These are phyloP conservation scores for Fraxinus dipetala DNA, from an alignment of 305 asterid genomes.

Conservation along the genomic window DNA sequence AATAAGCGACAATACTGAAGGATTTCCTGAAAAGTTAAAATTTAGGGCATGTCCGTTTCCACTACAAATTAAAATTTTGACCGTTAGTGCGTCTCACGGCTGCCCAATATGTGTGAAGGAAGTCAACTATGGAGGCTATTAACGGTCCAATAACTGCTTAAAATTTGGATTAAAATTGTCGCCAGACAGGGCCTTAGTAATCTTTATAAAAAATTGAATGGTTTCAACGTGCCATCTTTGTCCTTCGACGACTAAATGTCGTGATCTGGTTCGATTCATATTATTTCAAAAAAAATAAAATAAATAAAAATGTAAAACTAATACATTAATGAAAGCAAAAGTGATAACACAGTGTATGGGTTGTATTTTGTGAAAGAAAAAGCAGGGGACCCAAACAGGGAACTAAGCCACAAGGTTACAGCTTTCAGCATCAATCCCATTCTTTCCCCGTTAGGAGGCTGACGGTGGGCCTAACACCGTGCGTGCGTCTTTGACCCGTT, in stretches of 20 bases:
- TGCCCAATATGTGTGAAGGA: no score
- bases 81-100: no score
- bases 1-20: no score
- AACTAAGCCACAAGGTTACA: background rate
- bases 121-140: no score
- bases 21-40: no score
- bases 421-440: conserved; percentile 14
- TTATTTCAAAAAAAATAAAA: no score
- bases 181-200: no score
- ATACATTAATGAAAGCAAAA: background rate
- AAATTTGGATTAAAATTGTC: no score
- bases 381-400: background rate
- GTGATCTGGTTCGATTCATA: background rate
- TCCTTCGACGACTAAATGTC: background rate
- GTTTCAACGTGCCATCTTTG: background rate
- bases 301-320: background rate
- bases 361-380: background rate
- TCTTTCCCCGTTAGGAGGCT: conserved; percentile 21
- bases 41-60: no score
- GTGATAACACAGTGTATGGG: background rate
- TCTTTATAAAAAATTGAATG: background rate
- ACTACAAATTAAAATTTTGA: no score
- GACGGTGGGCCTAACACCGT: conserved; percentile 25
- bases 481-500: conserved; percentile 24
- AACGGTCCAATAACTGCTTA: no score